Conservation (phyloP, 2,329 filamentous ascomycete genomes). For the Hypoxylon sp. region DNA sequence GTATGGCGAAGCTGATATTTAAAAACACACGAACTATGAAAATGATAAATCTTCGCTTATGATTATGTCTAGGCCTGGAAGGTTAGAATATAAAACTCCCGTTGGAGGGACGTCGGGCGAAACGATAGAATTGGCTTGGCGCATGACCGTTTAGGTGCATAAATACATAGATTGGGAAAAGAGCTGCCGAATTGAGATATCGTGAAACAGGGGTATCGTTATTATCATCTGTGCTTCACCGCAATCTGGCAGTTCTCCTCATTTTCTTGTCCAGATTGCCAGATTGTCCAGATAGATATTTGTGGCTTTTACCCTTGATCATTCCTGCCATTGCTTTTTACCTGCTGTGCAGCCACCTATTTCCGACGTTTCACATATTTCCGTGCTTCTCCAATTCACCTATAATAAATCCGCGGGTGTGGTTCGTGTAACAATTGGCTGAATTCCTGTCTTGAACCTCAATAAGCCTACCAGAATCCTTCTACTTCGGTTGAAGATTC, state of each 20-base stretch:
- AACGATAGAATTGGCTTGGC: background rate
- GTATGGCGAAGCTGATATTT: conserved; percentile 41
- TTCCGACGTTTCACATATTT: conserved; percentile 14
- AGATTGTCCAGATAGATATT: conserved; percentile 24
- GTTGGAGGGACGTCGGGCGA: background rate
- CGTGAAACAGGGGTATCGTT: conserved; percentile 28
- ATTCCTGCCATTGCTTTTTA: conserved; percentile 21
- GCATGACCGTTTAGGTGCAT: conserved; percentile 23
- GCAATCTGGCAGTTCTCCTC: conserved; percentile 35
- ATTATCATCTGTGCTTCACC: conserved; percentile 31
- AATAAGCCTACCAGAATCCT: conserved; percentile 30
- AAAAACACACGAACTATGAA: background rate
- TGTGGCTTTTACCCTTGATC: conserved; percentile 19
- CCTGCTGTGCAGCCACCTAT: conserved; percentile 11
- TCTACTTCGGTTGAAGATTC: conserved; percentile 24
- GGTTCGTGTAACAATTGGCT: conserved; percentile 34
- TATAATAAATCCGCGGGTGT: conserved; percentile 23
- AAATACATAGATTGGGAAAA: conserved; percentile 8
- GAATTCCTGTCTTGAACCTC: conserved; percentile 18
- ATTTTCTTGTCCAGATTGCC: conserved; percentile 19
- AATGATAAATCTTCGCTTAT: too few relatives aligned
- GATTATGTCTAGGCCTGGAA: background rate
- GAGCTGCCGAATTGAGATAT: conserved; percentile 15
- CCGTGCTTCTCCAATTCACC: conserved; percentile 21
- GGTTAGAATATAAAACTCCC: background rate